Base-by-base conservation (phyloP, 192 early-diverging fungal genomes). In the Pilaira anomala region DNA sequence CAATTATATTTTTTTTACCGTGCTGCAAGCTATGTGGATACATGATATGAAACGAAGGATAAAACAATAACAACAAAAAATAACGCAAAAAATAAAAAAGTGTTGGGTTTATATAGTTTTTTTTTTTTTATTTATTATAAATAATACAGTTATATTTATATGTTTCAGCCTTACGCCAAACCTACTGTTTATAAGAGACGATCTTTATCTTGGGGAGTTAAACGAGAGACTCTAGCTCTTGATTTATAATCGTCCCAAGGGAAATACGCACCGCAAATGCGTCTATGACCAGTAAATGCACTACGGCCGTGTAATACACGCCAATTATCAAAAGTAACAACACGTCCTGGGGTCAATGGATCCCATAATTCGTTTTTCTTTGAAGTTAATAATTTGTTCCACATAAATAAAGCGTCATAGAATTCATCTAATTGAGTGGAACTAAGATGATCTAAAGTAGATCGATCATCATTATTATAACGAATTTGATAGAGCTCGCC, bases 381-480 rank as follows among this genome's bases (percentile, higher is more conserved):
- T 46, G 78, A 69, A 18, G 71, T 72, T 44, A 92, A 41, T 13
- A 91, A 49, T 19, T 58, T 59, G 22, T 80, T 85, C 90, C 91
- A 94, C 40, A 83, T 78, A 55, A 75, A 71, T 25, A 94, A 63
- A 0, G 92, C 89, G 1, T 77, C 68, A 56, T 94, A 94, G 63
- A 91, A 94, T 11, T 61, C 60, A 14, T 76, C 68, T 7, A 93
- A 69, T 50, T 80, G 66, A 2, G 60, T 22, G 3, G 85, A 36
- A 13, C 63, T 50, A 16, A 83, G 30, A 55, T 79, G 73, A 62
- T 74, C 66, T 22, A 94, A 50, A 1, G 80, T 81, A 5, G 87
- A 87, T 2, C 92, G 80, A 73, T 94, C 92, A 68, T 91, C 82
- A 60, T 92, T 90, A 73, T 94, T 94, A 80, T 87, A 94, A 13